Conservation (phyloP, 129 eudicot genomes). For the Silybum marianum region DNA sequence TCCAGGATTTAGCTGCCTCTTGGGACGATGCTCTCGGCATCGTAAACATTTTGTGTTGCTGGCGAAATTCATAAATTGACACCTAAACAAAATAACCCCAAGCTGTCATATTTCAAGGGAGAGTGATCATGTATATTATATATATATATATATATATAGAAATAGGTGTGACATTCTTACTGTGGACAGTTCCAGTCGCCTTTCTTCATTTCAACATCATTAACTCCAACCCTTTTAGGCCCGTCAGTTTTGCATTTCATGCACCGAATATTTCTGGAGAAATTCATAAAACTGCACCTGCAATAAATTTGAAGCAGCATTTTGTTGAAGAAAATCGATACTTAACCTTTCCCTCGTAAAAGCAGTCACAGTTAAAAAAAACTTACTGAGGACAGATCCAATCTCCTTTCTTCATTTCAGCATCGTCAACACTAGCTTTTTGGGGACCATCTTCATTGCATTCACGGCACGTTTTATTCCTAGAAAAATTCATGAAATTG, state of each 20-base stretch:
- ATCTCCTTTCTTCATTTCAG: conserved; percentile 86
- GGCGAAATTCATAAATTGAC: conserved; percentile 78
- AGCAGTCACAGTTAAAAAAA: conserved; percentile 10
- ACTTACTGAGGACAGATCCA: conserved; percentile 93
- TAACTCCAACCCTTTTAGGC: conserved; percentile 42
- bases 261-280: conserved; percentile 65
- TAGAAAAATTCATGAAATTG: conserved; percentile 71
- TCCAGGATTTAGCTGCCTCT: conserved; percentile 61
- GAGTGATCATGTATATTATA: not conserved
- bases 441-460: conserved; percentile 59
- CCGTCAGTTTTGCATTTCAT: conserved; percentile 64
- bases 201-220: conserved; percentile 61
- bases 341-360: not conserved
- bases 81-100: conserved; percentile 41
- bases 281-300: conserved; percentile 92
- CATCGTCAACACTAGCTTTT: conserved; percentile 26
- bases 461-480: conserved; percentile 61
- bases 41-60: conserved; percentile 74
- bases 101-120: not conserved
- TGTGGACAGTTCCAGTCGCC: conserved; percentile 96
- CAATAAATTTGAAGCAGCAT: conserved; percentile 23
- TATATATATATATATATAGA: no score
- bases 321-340: not conserved
- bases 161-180: conserved; percentile 43
- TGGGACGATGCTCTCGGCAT: conserved; percentile 72